Conservation (phyloP, 495 filamentous ascomycete species). For the Aspergillus ellipticus region DNA sequence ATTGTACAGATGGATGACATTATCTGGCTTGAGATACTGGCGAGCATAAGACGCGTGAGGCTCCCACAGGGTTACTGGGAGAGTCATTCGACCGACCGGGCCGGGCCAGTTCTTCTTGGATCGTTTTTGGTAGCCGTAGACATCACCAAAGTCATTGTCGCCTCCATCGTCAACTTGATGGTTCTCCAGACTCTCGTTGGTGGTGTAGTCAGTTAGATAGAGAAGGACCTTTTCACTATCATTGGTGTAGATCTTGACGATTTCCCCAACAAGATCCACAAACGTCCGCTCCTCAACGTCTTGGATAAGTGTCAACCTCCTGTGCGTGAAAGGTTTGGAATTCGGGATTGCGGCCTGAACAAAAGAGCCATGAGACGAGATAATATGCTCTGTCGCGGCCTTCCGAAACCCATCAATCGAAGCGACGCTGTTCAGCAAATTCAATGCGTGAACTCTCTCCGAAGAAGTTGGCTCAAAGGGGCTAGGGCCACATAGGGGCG, state of each 20-base stretch:
- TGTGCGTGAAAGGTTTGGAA: slow-evolving; percentile 10
- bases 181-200: slow-evolving; percentile 57
- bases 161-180: slow-evolving; percentile 44
- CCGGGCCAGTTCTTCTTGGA: slow-evolving; percentile 61
- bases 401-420: slow-evolving; percentile 13
- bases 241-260: slow-evolving; percentile 60
- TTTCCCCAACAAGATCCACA: slow-evolving; percentile 71
- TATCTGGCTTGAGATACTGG: slow-evolving; percentile 50
- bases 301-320: slow-evolving; percentile 63
- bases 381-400: slow-evolving; percentile 1
- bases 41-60: slow-evolving; percentile 59
- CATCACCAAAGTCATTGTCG: slow-evolving; percentile 36
- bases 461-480: slow-evolving; percentile 23
- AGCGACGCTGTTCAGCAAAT: slow-evolving; percentile 26
- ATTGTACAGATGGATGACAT: slow-evolving; percentile 66
- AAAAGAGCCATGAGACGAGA: slow-evolving; percentile 1
- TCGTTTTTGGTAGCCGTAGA: slow-evolving; percentile 38
- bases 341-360: slow-evolving; percentile 13
- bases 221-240: slow-evolving; percentile 52
- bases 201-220: slow-evolving; percentile 85
- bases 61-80: slow-evolving; percentile 71
- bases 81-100: slow-evolving; percentile 68
- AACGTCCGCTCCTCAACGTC: slow-evolving; percentile 55
- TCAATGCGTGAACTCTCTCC: slow-evolving; percentile 27
- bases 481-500: slow-evolving; percentile 30